A percentile compares a stretch with the other conserved stretches of the same genome.
Conservation (phyloP, 148 eudicot species). For the Mesembryanthemum crystallinum region DNA sequence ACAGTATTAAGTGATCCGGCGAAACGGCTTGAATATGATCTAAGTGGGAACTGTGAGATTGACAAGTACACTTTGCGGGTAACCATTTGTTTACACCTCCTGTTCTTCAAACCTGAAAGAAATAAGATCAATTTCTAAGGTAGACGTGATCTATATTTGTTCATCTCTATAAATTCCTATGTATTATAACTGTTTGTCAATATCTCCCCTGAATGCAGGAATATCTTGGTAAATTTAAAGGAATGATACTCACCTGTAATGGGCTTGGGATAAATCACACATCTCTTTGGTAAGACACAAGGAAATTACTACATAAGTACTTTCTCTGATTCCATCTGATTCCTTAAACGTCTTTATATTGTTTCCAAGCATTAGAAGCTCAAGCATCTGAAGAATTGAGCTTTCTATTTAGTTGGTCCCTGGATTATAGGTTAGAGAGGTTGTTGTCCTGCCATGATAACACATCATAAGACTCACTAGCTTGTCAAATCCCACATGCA, state of each 20-base stretch:
- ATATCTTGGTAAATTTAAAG: slow-evolving; percentile 57
- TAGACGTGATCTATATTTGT: neutral
- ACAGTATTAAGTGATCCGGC: slow-evolving; percentile 62
- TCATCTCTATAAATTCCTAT: neutral
- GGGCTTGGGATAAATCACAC: slow-evolving; percentile 61
- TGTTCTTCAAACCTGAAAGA: neutral
- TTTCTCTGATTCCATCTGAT: neutral
- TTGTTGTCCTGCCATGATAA: neutral
- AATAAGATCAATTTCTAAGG: neutral
- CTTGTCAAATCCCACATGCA: neutral
- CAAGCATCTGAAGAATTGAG: neutral
- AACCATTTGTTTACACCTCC: slow-evolving; percentile 6
- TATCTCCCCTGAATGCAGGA: slow-evolving; percentile 35
- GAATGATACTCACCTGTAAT: slow-evolving; percentile 64
- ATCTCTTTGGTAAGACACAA: slow-evolving; percentile 25
- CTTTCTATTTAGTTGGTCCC: neutral
- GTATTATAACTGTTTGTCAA: slow-evolving; percentile 11
- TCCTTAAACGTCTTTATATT: neutral
- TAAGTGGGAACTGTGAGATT: slow-evolving; percentile 52
- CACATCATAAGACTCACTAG: neutral
- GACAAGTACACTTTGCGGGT: slow-evolving; percentile 56
- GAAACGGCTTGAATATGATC: slow-evolving; percentile 57
- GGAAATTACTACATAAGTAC: neutral
- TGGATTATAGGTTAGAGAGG: neutral
- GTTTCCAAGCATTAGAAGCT: too few species aligned